Base-by-base conservation (phyloP, 2,329 filamentous ascomycete genomes). In the Arthrinium phaeospermum region DNA sequence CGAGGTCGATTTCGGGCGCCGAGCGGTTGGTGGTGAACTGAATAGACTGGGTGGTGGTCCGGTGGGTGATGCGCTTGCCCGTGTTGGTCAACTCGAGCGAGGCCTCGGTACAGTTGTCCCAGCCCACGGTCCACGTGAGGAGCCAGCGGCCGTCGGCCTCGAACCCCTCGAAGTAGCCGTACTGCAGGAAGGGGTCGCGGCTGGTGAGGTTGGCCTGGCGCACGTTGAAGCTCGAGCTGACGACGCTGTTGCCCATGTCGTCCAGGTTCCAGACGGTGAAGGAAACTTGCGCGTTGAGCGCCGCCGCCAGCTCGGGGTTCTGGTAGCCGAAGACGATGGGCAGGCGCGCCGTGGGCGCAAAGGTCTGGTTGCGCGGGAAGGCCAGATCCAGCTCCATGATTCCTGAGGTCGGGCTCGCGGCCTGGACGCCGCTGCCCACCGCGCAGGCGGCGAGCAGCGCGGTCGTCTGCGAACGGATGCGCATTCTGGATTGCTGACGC, bases 341-440 rank as follows among this genome's bases (percentile, higher is more conserved):
- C 37, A 79, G 74, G 3, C 70, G 69, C 19, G 68, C 44, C 19
- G 72, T 72, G 13, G 75, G 78, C 34, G 75, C 72, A 72, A 78
- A 79, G 5, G 75, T 79, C 61, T 76, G 72, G 73, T 79, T 77
- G 27, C 76, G 77, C 7, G 78, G 78, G 70, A 80, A 79, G 5
- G 78, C 70, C 53, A 79, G 45, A 51, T 77, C 76, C 61, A 79
- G 46, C 69, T 78, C 77, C 37, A 74, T 45, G n/a, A 69, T 70
- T 34, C 69, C 73, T 69, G 71, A 41, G 19, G 68, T 67, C 47
- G 44, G 46, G 53, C 49, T 67, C 22, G 67, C 53, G 44, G 67
- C 71, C 22, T 5, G 68, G 34, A 69, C 53, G 37, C 30, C 44
- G 49, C 30, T 34, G 49, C 67, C 72, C 16, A 37, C 70, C 13